Base-by-base conservation (phyloP, 1,284 basidiomycete genomes). In the Moesziomyces sp. region DNA sequence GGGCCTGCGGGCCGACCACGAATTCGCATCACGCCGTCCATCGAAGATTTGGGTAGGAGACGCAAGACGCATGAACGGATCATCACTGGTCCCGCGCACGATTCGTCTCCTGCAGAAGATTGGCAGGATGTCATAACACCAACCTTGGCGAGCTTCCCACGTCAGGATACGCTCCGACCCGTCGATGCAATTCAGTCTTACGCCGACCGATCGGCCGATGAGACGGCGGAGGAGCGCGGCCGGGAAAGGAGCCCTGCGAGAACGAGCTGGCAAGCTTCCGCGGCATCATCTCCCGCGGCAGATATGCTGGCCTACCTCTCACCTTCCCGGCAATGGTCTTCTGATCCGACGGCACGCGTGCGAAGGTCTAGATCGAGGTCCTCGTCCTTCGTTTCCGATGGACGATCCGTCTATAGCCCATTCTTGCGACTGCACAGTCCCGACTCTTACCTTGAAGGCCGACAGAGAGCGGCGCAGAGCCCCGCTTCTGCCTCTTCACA, bases 21-120 rank as follows among this genome's bases (percentile, higher is more conserved):
- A 13, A 81, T 81, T 45, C 66, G 77, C 30, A 79, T 81, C 52
- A 81, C 79, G 24, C 78, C 79, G 6, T 79, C 78, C 35, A 75
- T 74, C 16, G 79, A 81, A 35, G 79, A 81, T 33, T 60, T 81
- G 5, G 76, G 73, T 24, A 53, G 68, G 8, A 49, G 74, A 14
- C 30, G 74, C 9, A 58, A 71, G 47, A 52, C 56, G 54, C 68
- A 72, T 7, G 67, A 65, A 24, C 64, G 65, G 18, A 46, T 64
- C 42, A 44, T 74, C 0, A 38, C 45, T 9, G 65, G 60, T 18
- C 60, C 60, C 10, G 30, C 52, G 14, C 46, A 50, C 40, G 49
- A 54, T 1, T 28, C 42, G 13, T 50, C 57, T 33, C 10, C 45
- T 7, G 24, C 57, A 5, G 61, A 10, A 35, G 66, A 64, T 8